phyloP scores from a whole-genome alignment of 2,329 filamentous ascomycete species.

The Emergomyces pasteurianus region DNA sequence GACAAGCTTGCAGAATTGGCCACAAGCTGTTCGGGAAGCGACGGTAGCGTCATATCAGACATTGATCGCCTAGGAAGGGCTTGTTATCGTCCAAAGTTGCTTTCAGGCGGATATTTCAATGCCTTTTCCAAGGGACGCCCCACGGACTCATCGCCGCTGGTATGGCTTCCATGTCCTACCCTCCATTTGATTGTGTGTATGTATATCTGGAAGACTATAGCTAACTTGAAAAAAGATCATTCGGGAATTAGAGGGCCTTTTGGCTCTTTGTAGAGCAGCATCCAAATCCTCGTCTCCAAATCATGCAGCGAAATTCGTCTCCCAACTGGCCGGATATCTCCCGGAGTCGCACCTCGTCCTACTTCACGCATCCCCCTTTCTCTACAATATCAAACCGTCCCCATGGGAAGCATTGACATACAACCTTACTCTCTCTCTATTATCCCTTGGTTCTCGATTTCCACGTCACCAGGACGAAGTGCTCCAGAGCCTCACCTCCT shows the following conservation, averaged over 20 bases:
- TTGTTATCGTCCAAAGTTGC: constrained; percentile 15
- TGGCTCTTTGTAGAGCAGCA: constrained; percentile 84
- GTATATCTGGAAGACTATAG: neutral
- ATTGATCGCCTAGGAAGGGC: constrained; percentile 26
- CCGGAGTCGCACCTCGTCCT: constrained; percentile 70
- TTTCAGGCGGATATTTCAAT: constrained; percentile 23
- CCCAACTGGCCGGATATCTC: constrained; percentile 71
- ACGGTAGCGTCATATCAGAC: constrained; percentile 19
- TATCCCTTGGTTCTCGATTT: constrained; percentile 68
- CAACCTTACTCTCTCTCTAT: constrained; percentile 65
- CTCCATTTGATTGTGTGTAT: neutral
- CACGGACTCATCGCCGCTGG: constrained; percentile 31
- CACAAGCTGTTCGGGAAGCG: constrained; percentile 20
- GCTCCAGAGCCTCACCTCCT: constrained; percentile 55
- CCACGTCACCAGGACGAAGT: constrained; percentile 55
- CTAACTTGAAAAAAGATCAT: constrained; percentile 47
- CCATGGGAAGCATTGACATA: constrained; percentile 77
- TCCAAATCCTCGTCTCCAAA: constrained; percentile 58
- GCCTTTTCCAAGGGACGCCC: constrained; percentile 25
- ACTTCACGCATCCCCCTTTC: constrained; percentile 68
- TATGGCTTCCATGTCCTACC: constrained; percentile 10
- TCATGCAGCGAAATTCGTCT: constrained; percentile 65
- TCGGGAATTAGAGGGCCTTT: constrained; percentile 80
- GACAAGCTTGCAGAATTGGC: constrained; percentile 33
- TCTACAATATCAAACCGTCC: constrained; percentile 71